A percentile compares a stretch with the other conserved stretches of the same genome.
phyloP scores from a whole-genome alignment of 1,284 basidiomycete genomes.

The Ceratobasidium sp. region DNA sequence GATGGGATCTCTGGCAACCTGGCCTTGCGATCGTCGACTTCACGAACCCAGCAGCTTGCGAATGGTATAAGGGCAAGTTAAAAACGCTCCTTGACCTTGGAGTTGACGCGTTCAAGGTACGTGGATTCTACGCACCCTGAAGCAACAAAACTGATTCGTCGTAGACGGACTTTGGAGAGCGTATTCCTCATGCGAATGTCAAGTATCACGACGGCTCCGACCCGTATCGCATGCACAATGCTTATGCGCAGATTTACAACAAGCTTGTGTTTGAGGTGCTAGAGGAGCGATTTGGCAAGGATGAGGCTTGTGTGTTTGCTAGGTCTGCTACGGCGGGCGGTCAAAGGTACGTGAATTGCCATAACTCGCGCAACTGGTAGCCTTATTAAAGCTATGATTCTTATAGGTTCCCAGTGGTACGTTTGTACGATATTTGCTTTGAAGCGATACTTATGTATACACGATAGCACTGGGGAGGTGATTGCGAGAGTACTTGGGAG shows the following conservation, averaged over 20 bases:
- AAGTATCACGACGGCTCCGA: conserved; percentile 78
- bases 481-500: conserved; percentile 82
- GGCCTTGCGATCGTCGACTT: conserved; percentile 76
- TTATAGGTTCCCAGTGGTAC: conserved; percentile 59
- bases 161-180: conserved; percentile 79
- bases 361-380: not conserved
- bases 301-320: conserved; percentile 79
- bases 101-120: conserved; percentile 77
- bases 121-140: conserved; percentile 18
- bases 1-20: conserved; percentile 81
- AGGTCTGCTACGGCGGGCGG: conserved; percentile 75
- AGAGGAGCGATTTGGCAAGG: conserved; percentile 69
- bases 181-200: conserved; percentile 71
- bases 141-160: conserved; percentile 19
- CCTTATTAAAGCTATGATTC: not conserved
- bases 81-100: conserved; percentile 74
- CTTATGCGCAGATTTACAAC: conserved; percentile 77
- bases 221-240: conserved; percentile 73
- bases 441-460: conserved; percentile 50
- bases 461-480: conserved; percentile 77
- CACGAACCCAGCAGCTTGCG: conserved; percentile 76
- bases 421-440: conserved; percentile 40
- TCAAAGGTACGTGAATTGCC: conserved; percentile 64
- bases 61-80: conserved; percentile 76
- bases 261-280: conserved; percentile 75